These are phyloP conservation scores for Pseudozyma pruni DNA, from an alignment of 1,284 basidiomycete genomes.

Conservation along the genomic window DNA sequence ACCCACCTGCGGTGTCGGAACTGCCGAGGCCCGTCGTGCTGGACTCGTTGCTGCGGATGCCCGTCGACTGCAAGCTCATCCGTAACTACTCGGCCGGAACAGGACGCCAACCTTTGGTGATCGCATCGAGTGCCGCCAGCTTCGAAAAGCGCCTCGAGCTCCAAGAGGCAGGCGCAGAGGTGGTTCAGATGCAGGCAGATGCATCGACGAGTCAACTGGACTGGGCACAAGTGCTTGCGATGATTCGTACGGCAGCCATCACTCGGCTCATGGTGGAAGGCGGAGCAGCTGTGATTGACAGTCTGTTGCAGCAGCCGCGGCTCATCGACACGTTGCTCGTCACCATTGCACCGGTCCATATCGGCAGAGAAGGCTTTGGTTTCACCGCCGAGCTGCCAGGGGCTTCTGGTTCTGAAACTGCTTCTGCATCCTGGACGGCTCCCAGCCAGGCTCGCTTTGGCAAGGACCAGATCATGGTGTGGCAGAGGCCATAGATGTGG, in stretches of 20 bases:
- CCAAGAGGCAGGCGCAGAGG: constrained; percentile 68
- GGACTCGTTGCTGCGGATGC: constrained; percentile 79
- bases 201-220: constrained; percentile 17
- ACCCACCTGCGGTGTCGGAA: constrained; percentile 36
- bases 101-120: constrained; percentile 80
- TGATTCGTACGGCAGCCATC: constrained; percentile 70
- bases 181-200: constrained; percentile 64
- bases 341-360: constrained; percentile 32
- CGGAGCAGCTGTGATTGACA: constrained; percentile 82
- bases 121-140: constrained; percentile 69
- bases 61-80: constrained; percentile 78
- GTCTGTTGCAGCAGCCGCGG: constrained; percentile 71
- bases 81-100: constrained; percentile 74
- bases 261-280: constrained; percentile 93
- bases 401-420: no score
- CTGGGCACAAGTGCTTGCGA: constrained; percentile 41
- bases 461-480: constrained; percentile 28
- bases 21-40: constrained; percentile 85
- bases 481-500: constrained; percentile 14
- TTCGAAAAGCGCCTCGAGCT: constrained; percentile 53
- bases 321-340: constrained; percentile 40
- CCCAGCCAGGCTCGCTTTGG: constrained; percentile 22
- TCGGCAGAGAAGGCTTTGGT: constrained; percentile 28
- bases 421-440: constrained; percentile 4
- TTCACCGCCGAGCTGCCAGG: constrained; percentile 19